Evolutionary conservation across 495 filamentous ascomycete genomes (phyloP).

Genomic region (Achaetomiella virescens): DNA sequence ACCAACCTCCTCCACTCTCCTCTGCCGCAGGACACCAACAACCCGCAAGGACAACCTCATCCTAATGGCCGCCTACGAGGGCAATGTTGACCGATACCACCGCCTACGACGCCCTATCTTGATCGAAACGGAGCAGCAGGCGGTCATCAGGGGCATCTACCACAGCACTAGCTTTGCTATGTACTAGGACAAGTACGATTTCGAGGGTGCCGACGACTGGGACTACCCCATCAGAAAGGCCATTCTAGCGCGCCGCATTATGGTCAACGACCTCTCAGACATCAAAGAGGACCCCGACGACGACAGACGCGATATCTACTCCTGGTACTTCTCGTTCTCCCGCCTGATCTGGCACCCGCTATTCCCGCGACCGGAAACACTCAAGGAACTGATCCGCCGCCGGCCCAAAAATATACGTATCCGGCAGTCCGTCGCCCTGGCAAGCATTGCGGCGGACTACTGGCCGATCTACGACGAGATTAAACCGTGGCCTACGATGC

Average conservation of each 20-base stretch:
- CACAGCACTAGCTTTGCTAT: conserved; percentile 14
- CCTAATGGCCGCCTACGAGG: conserved; percentile 16
- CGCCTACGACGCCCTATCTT: conserved; percentile 11
- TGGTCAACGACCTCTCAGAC: background rate
- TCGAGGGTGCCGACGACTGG: background rate
- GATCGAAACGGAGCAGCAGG: background rate
- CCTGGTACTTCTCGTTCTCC: background rate
- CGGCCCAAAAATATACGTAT: background rate
- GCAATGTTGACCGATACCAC: conserved; percentile 16
- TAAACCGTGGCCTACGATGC: background rate
- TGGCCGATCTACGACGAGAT: no score
- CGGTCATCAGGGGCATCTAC: conserved; percentile 10
- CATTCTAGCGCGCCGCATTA: background rate
- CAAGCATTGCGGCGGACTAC: no score
- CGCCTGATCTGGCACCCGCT: background rate
- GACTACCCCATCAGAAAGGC: background rate
- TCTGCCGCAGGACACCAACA: conserved; percentile 8
- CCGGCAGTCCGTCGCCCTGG: no score
- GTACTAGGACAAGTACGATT: background rate
- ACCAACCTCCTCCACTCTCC: conserved; percentile 1
- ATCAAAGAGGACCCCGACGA: background rate
- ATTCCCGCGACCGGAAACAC: background rate
- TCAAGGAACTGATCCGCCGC: no score
- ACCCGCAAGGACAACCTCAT: background rate
- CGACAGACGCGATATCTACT: no score